Evolutionary conservation across 225 moss, liverwort and hornwort genomes (phyloP).

Genomic region (Bryoerythrophyllum caledonicum): DNA sequence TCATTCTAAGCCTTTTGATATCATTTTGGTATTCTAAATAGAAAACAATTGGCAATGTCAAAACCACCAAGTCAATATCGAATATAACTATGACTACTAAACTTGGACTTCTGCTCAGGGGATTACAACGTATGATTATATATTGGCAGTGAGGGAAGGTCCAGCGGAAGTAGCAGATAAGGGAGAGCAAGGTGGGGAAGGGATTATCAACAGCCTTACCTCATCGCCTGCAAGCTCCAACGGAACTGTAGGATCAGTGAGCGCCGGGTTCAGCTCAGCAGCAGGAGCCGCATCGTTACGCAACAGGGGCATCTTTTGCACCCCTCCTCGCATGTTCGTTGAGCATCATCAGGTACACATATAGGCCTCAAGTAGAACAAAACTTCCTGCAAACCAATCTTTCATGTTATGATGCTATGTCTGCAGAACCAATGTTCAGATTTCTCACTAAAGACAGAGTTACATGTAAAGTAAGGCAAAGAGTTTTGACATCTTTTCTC

Average conservation of each 20-base stretch:
- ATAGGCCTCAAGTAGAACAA: not conserved
- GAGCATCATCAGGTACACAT: slow-evolving; percentile 71
- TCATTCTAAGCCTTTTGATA: too few relatives aligned
- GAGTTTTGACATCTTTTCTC: too few relatives aligned
- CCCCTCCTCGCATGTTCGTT: slow-evolving; percentile 91
- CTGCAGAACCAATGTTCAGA: too few relatives aligned
- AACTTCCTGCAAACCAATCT: not conserved
- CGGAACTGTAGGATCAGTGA: slow-evolving; percentile 52
- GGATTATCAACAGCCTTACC: slow-evolving; percentile 57
- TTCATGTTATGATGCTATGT: not conserved
- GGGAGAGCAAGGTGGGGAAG: slow-evolving; percentile 43
- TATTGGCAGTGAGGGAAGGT: slow-evolving; percentile 74
- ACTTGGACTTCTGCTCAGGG: slow-evolving; percentile 47
- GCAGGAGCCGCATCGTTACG: slow-evolving; percentile 59
- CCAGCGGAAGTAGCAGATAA: slow-evolving; percentile 54
- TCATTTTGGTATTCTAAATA: too few relatives aligned
- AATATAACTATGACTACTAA: not conserved
- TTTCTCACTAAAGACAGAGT: too few relatives aligned
- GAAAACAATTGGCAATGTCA: too few relatives aligned
- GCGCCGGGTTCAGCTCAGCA: too few relatives aligned
- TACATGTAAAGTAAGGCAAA: too few relatives aligned
- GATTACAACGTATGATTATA: slow-evolving; percentile 93
- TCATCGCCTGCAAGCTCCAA: slow-evolving; percentile 87
- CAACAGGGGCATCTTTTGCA: slow-evolving; percentile 81
- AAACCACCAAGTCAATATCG: too few relatives aligned